Percentiles rank a stretch among this genome's conserved stretches.
These are phyloP conservation scores for Candida parachauliodes DNA, from an alignment of 805 yeast species.

Conservation along the genomic window DNA sequence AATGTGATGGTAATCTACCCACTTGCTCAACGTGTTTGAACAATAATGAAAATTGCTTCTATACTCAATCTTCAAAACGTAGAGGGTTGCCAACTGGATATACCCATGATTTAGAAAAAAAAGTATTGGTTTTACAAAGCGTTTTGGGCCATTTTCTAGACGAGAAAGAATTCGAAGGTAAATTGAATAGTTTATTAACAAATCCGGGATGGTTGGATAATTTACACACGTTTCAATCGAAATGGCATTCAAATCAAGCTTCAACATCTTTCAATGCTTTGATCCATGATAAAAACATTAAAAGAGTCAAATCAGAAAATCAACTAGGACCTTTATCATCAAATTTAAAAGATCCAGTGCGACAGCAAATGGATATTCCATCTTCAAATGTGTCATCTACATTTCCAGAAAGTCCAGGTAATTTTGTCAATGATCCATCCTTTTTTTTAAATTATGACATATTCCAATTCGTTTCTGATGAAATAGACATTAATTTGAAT, in stretches of 20 bases:
- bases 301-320: not conserved
- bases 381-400: not conserved
- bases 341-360: not conserved
- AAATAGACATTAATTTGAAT: slow-evolving; percentile 10
- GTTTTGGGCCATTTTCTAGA: slow-evolving; percentile 7
- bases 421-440: slow-evolving; percentile 14
- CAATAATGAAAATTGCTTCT: slow-evolving; percentile 14
- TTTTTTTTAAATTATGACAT: slow-evolving; percentile 15
- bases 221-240: slow-evolving; percentile 4
- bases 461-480: slow-evolving; percentile 16
- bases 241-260: not conserved
- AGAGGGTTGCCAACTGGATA: slow-evolving; percentile 22
- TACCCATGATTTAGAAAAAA: slow-evolving; percentile 18
- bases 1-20: slow-evolving; percentile 21
- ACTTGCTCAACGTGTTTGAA: slow-evolving; percentile 16
- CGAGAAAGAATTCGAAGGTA: not conserved
- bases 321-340: not conserved
- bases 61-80: slow-evolving; percentile 15
- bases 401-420: slow-evolving; percentile 6
- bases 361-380: not conserved
- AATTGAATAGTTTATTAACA: not conserved
- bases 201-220: not conserved
- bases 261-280: slow-evolving; percentile 11
- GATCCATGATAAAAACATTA: slow-evolving; percentile 4
- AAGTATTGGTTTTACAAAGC: slow-evolving; percentile 15